Conservation (phyloP, 2,329 filamentous ascomycete genomes). For the Colletotrichum melonis region DNA sequence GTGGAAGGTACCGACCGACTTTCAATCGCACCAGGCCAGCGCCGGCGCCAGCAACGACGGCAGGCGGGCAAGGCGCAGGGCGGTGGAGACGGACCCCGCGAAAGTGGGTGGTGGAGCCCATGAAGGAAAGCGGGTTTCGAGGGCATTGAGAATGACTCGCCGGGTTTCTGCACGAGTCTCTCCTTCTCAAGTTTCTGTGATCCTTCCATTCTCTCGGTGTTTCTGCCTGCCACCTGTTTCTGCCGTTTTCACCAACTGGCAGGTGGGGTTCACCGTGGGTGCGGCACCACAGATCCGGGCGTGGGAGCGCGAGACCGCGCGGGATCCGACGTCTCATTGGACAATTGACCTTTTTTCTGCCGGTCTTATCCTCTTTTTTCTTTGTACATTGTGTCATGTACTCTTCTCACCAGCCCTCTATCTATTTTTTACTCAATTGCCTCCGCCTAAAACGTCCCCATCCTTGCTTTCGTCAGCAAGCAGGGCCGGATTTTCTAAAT, state of each 20-base stretch:
- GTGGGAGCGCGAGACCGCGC: neutral
- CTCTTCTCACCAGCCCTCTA: neutral
- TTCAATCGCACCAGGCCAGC: neutral
- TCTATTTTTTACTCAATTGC: neutral
- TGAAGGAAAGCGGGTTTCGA: conserved; percentile 28
- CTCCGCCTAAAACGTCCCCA: neutral
- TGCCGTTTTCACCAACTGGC: neutral
- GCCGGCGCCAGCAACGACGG: neutral
- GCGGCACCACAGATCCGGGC: conserved; percentile 20
- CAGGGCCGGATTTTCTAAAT: conserved; percentile 30
- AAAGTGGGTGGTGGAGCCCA: conserved; percentile 32
- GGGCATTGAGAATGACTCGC: conserved; percentile 34
- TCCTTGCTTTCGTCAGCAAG: conserved; percentile 19
- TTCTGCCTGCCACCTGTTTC: neutral
- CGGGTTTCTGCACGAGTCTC: neutral
- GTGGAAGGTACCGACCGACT: neutral
- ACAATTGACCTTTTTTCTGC: conserved; percentile 15
- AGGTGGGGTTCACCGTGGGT: neutral
- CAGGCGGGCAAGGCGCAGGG: conserved; percentile 1
- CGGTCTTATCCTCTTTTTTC: conserved; percentile 1
- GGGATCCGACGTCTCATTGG: conserved; percentile 20
- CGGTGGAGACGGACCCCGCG: conserved; percentile 34
- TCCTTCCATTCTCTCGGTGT: neutral
- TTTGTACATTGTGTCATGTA: neutral
- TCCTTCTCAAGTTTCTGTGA: neutral